Conservation (phyloP, 257 asterid genomes). For the Nicotiana otophora region DNA sequence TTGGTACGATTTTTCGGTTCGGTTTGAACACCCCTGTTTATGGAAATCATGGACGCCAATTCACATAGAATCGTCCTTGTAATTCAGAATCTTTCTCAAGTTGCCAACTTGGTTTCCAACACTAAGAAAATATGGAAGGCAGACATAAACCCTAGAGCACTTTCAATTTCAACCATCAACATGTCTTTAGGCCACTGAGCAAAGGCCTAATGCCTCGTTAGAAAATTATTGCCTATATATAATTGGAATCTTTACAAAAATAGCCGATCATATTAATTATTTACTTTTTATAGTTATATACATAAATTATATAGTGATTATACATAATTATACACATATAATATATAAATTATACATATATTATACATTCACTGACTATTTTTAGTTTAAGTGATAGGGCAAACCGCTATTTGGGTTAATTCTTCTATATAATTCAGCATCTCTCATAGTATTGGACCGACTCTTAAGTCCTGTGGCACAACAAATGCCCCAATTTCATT, state of each 20-base stretch:
- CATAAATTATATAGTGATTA: too few species aligned
- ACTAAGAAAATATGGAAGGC: neutral
- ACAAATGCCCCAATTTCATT: neutral
- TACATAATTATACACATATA: too few species aligned
- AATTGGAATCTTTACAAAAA: neutral
- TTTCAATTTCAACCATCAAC: neutral
- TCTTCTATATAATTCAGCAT: neutral
- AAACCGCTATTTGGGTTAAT: too few species aligned
- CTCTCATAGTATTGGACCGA: neutral
- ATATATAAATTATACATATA: too few species aligned
- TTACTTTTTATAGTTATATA: too few species aligned
- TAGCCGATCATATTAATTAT: too few species aligned
- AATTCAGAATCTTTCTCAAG: neutral
- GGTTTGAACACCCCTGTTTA: too few species aligned
- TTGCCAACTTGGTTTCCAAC: neutral
- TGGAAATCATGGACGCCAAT: neutral
- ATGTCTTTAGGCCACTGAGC: neutral
- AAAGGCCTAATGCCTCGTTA: neutral
- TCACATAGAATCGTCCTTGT: neutral
- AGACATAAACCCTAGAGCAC: neutral
- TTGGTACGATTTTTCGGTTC: too few species aligned
- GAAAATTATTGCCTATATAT: neutral
- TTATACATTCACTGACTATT: too few species aligned
- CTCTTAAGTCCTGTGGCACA: neutral
- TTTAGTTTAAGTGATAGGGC: too few species aligned